Conservation (phyloP, 2,329 filamentous ascomycete genomes). For the Setomelanomma holmii region DNA sequence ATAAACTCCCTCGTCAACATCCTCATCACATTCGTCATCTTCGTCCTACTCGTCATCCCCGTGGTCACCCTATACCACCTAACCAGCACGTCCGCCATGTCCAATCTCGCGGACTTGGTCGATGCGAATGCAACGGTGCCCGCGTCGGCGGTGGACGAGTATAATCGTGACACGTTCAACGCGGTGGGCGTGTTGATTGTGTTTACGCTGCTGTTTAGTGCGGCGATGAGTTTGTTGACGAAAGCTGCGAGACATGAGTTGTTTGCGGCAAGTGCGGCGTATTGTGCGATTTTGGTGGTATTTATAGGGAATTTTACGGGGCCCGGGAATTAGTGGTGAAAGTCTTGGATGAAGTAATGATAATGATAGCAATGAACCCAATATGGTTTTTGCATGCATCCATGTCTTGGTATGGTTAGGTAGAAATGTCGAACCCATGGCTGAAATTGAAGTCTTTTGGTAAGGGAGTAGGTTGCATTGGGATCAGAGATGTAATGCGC, state of each 20-base stretch:
- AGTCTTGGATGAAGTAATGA: background rate
- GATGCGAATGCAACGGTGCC: background rate
- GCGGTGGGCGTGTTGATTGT: constrained; percentile 53
- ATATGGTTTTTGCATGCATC: no score
- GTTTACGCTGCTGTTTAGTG: constrained; percentile 49
- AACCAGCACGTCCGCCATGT: constrained; percentile 25
- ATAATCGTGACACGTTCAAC: constrained; percentile 44
- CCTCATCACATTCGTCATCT: constrained; percentile 53
- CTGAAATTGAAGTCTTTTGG: no score
- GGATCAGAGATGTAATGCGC: no score
- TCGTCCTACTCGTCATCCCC: constrained; percentile 51
- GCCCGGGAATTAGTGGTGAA: constrained; percentile 30
- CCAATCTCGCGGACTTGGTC: background rate
- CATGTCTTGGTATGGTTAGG: no score
- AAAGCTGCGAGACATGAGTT: constrained; percentile 47
- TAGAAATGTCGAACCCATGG: no score
- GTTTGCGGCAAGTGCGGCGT: constrained; percentile 49
- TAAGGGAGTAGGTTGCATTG: no score
- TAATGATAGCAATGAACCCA: background rate
- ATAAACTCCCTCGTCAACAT: constrained; percentile 51
- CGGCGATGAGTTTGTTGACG: constrained; percentile 48
- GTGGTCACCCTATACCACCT: constrained; percentile 52
- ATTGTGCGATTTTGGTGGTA: constrained; percentile 50
- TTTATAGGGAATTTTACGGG: constrained; percentile 51
- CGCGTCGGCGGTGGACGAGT: constrained; percentile 7